phyloP scores from a whole-genome alignment of 345 rosid genomes.

The Draba incana region DNA sequence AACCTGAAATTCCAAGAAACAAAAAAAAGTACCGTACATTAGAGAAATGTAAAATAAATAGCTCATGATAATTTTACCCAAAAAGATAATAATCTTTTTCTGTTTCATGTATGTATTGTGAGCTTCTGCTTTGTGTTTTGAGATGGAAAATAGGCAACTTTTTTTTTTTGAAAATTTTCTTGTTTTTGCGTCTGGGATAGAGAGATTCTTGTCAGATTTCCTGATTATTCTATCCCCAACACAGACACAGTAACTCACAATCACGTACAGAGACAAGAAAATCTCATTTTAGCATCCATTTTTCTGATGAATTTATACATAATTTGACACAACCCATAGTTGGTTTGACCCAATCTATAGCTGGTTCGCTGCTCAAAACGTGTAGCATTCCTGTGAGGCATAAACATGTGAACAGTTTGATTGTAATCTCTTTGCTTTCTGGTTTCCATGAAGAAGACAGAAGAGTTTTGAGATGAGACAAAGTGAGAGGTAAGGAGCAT shows the following conservation, averaged over 20 bases:
- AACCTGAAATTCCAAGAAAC: constrained; percentile 54
- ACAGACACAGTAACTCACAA: constrained; percentile 6
- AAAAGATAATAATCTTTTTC: background rate
- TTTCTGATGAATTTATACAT: constrained; percentile 20
- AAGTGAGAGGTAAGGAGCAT: background rate
- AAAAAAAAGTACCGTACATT: background rate
- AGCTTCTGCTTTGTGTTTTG: background rate
- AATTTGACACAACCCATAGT: constrained; percentile 22
- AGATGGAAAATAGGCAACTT: background rate
- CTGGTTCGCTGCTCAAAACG: constrained; percentile 27
- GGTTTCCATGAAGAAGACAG: constrained; percentile 43
- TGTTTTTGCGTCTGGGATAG: background rate
- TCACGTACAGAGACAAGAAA: constrained; percentile 9
- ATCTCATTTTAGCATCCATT: constrained; percentile 1
- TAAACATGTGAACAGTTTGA: constrained; percentile 17
- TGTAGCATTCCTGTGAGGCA: constrained; percentile 30
- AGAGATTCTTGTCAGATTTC: background rate
- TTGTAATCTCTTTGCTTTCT: constrained; percentile 41
- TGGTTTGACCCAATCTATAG: constrained; percentile 13
- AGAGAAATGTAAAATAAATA: background rate
- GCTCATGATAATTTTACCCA: background rate
- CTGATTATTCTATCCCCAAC: constrained; percentile 18
- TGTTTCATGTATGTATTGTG: background rate
- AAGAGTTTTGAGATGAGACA: constrained; percentile 37
- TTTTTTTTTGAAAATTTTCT: background rate